Base-by-base conservation (phyloP, 1,139 yeast species). In the Blastobotrys capitulatus region DNA sequence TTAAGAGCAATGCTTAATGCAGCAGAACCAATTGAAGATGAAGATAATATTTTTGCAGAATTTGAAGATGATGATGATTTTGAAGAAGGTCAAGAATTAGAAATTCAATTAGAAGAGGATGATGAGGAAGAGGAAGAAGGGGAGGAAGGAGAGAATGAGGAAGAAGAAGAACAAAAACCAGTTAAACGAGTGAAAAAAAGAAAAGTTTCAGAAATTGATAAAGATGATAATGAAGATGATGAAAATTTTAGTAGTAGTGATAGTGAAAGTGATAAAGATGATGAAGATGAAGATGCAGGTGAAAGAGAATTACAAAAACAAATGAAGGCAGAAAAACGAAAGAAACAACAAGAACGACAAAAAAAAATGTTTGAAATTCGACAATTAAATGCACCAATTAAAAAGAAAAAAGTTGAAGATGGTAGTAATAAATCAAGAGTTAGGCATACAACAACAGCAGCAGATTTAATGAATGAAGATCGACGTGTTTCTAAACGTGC, bases 11-110 rank as follows among this genome's bases (percentile, higher is more conserved):
- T 92, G 57, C 72, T 92, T 22, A 84, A 82, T 53, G 76, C 86
- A 38, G 96, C 89, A 60, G 70, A 71, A 52, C 72, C 77, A 38
- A 52, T 72, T 25, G 69, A 72, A 50, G 72, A 69, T 52, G 82
- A 83, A 55, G 76, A 86, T 45, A 80, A 83, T 55, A 73, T 90
- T 54, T 89, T 89, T 60, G 83, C 80, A 59, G 97, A 89, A 64
- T 89, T 86, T 52, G 97, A 79, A 34, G 85, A 85, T 47, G 97
- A 88, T 63, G 80, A 71, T 39, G 97, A 88, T 58, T 88, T 87
- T 64, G 77, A 75, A 19, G 66, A 72, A 55, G 37, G 64, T 57
- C 34, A 55, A 27, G 64, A 60, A 26, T 56, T 55, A 20, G 59
- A 60, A 40, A 60, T 53, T 16, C 63, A 54, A 7, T 54, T 47